Base-by-base conservation (phyloP, 2,329 filamentous ascomycete species). In the Pseudogymnoascus sp. region DNA sequence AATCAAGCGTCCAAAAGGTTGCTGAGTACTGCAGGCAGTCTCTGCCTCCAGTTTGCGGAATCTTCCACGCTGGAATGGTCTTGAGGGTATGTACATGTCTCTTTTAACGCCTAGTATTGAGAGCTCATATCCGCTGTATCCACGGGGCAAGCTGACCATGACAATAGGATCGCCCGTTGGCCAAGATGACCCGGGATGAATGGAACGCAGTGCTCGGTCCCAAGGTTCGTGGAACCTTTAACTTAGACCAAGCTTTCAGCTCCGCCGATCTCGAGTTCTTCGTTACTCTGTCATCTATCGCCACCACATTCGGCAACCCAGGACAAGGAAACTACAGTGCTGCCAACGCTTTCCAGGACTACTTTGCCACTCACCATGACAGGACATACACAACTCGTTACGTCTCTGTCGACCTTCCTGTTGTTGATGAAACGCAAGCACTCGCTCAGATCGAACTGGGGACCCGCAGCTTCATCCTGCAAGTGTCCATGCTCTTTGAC, bases 391-490 rank as follows among this genome's bases (percentile, higher is more conserved):
- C 39, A 19, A 45, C 48, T 3, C 13, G 66, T 37, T 67, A 66
- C 61, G 65, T 72, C 6, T 63, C 70, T 4, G 60, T 72, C 45
- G 68, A 72, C 61, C 60, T 71, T 1, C 67, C 68, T 21, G 43
- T 60, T 6, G 65, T 72, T 25, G 65, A 63, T 21, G 68, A 64
- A 11, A 67, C 69, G 4, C 65, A 67, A 13, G 65, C 65, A 5
- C 62, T 69, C 5, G 28, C 21, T 7, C 21, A 54, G 48, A 54
- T 64, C 37, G 37, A 61, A 23, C 31, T 36, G 51, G 45, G 14
- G 11, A 65, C 65, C 41, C 62, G 43, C 61, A 63, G 63, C 23
- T 61, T 68, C 11, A 62, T 63, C 25, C 25, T 61, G 16, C 66
- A 66, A 61, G 66, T 65, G 2, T 60, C 45, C 5, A 63, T 68